Evolutionary conservation across 2,329 filamentous ascomycete genomes (phyloP).

Genomic region (Aspergillus melleus): DNA sequence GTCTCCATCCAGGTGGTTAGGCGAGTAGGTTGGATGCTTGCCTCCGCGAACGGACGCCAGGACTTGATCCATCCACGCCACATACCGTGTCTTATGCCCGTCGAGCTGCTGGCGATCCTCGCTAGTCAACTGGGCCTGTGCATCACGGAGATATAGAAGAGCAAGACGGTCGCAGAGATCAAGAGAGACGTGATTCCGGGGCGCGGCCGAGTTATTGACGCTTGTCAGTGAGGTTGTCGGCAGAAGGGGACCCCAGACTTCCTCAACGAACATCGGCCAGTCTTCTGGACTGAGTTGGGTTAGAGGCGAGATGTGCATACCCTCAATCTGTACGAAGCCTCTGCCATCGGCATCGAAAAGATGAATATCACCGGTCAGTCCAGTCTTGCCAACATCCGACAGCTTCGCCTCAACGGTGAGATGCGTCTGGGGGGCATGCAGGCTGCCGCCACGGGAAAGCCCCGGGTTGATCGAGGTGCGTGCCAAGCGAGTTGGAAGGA

Average conservation of each 20-base stretch:
- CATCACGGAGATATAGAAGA: slow-evolving; percentile 1
- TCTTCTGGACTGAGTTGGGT: background rate
- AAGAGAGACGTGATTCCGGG: background rate
- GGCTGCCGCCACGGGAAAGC: background rate
- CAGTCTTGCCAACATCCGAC: background rate
- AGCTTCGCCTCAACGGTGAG: background rate
- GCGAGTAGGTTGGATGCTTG: background rate
- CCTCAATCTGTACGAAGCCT: slow-evolving; percentile 5
- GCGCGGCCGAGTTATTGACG: background rate
- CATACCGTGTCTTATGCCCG: background rate
- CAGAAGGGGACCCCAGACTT: background rate
- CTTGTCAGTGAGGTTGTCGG: background rate
- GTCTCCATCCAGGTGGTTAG: background rate
- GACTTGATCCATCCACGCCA: slow-evolving; percentile 5
- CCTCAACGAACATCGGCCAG: background rate
- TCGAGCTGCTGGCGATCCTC: background rate
- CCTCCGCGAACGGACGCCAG: background rate
- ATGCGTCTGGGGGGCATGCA: background rate
- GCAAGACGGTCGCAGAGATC: background rate
- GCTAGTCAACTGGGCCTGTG: background rate
- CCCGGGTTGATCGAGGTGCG: slow-evolving; percentile 8
- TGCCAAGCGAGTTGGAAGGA: slow-evolving; percentile 14
- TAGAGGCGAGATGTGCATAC: background rate
- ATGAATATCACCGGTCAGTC: slow-evolving; percentile 5
- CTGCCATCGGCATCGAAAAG: background rate